Percentiles rank a stretch among this genome's conserved stretches.
These are phyloP conservation scores for Pseudocercospora crystallina DNA, from an alignment of 2,329 filamentous ascomycete species.

Conservation along the genomic window DNA sequence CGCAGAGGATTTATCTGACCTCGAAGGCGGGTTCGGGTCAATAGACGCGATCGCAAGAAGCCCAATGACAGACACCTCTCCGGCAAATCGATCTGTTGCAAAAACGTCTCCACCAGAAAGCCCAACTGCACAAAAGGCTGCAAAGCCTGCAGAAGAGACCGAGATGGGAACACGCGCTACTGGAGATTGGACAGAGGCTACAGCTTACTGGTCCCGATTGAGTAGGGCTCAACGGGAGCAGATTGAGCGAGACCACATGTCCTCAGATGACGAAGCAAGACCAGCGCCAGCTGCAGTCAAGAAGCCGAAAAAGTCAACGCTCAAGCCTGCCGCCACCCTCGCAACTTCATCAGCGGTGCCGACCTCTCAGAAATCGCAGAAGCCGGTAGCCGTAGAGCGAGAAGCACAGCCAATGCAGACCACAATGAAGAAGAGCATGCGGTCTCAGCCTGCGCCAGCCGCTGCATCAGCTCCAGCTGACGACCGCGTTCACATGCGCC, in stretches of 20 bases:
- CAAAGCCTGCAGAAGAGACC: constrained; percentile 8
- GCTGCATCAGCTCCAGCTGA: constrained; percentile 16
- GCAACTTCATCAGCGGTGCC: constrained; percentile 7
- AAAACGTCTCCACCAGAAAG: constrained; percentile 27
- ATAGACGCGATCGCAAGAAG: constrained; percentile 70
- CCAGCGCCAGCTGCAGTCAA: constrained; percentile 33
- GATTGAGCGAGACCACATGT: constrained; percentile 55
- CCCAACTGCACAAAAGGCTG: constrained; percentile 22
- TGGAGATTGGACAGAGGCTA: constrained; percentile 65
- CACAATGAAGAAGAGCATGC: constrained; percentile 43
- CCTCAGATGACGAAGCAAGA: constrained; percentile 31
- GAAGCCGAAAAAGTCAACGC: constrained; percentile 43
- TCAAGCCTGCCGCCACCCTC: constrained; percentile 16
- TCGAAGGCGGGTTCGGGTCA: constrained; percentile 68
- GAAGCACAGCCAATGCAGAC: constrained; percentile 39
- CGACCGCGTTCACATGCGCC: constrained; percentile 35
- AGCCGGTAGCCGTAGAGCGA: constrained; percentile 16
- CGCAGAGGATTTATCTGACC: constrained; percentile 68
- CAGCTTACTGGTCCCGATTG: constrained; percentile 68
- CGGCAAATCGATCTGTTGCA: constrained; percentile 4
- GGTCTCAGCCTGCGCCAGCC: constrained; percentile 27
- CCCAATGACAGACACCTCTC: constrained; percentile 41
- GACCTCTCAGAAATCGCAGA: constrained; percentile 7
- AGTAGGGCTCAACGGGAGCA: constrained; percentile 63
- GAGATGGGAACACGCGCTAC: constrained; percentile 4